These are phyloP conservation scores for Barnettozyma vustinii DNA, from an alignment of 805 yeast genomes.

Conservation along the genomic window DNA sequence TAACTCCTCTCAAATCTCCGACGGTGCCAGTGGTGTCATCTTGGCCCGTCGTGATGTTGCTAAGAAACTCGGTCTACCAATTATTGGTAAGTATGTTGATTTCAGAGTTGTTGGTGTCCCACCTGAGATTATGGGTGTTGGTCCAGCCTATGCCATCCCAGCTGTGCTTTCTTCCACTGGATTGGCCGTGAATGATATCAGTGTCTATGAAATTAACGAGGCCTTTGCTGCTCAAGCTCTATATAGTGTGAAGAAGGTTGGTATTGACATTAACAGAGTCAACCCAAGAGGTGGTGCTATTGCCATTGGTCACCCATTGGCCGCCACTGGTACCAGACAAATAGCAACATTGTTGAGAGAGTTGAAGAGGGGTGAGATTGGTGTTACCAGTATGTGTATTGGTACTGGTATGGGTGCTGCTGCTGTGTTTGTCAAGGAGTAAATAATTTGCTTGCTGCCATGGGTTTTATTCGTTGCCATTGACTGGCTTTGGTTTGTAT, in stretches of 20 bases:
- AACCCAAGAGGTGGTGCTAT: conserved; percentile 97
- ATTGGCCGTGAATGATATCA: conserved; percentile 57
- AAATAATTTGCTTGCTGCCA: conserved; percentile 16
- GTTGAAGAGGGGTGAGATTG: conserved; percentile 73
- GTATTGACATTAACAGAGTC: conserved; percentile 65
- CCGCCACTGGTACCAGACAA: conserved; percentile 90
- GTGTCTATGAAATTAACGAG: conserved; percentile 85
- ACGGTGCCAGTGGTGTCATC: conserved; percentile 90
- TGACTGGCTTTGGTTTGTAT: conserved; percentile 2
- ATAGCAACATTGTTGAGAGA: conserved; percentile 83
- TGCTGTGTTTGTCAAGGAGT: conserved; percentile 76
- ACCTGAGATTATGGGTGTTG: conserved; percentile 96
- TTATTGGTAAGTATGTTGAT: conserved; percentile 75
- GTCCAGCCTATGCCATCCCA: conserved; percentile 96
- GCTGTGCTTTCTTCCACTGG: conserved; percentile 60
- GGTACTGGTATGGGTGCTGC: conserved; percentile 99
- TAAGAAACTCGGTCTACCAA: conserved; percentile 60
- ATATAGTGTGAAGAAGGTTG: conserved; percentile 60
- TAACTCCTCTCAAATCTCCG: conserved; percentile 92
- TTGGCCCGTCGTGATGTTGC: conserved; percentile 85
- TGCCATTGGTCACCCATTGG: conserved; percentile 92
- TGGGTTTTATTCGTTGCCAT: background rate
- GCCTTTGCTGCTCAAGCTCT: conserved; percentile 96
- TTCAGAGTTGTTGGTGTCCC: conserved; percentile 88
- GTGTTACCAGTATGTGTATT: conserved; percentile 93